Percentiles rank a stretch among this genome's conserved stretches.
Evolutionary conservation across 106 monocot species (phyloP).

Genomic region (Acorus gramineus): DNA sequence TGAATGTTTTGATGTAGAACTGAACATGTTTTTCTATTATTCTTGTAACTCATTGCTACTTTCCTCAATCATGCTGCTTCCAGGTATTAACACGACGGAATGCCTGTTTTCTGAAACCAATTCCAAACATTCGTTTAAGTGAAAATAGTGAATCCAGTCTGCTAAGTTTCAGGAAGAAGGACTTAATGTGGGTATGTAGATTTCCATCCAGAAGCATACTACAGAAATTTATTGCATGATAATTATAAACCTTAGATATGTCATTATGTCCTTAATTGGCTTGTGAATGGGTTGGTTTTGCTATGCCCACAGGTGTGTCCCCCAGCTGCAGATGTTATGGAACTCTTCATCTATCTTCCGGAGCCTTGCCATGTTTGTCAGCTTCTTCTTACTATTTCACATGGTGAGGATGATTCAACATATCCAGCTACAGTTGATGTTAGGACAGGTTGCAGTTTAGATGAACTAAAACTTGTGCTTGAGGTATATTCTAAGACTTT

Average conservation of each 20-base stretch:
- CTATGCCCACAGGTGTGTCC: conserved; percentile 63
- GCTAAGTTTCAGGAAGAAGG: conserved; percentile 85
- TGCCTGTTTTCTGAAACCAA: conserved; percentile 81
- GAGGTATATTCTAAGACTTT: conserved; percentile 42
- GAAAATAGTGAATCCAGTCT: conserved; percentile 59
- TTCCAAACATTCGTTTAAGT: conserved; percentile 40
- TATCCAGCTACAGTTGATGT: conserved; percentile 87
- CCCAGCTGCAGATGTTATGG: conserved; percentile 81
- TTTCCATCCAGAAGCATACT: conserved; percentile 2
- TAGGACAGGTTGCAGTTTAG: conserved; percentile 67
- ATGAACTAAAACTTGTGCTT: conserved; percentile 78
- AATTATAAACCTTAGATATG: not conserved
- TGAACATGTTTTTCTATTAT: too few species aligned
- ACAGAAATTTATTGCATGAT: not conserved
- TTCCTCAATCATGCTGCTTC: not conserved
- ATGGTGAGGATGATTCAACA: conserved; percentile 77
- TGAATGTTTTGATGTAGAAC: too few species aligned
- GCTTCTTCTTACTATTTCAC: conserved; percentile 88
- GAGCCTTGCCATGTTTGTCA: conserved; percentile 96
- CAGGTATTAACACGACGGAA: conserved; percentile 78
- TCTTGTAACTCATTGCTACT: too few species aligned
- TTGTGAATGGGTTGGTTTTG: not conserved
- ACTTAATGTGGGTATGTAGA: conserved; percentile 71
- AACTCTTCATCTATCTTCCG: conserved; percentile 88
- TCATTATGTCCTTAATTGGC: not conserved